Base-by-base conservation (phyloP, 2,329 filamentous ascomycete genomes). In the Capronia epimyces region DNA sequence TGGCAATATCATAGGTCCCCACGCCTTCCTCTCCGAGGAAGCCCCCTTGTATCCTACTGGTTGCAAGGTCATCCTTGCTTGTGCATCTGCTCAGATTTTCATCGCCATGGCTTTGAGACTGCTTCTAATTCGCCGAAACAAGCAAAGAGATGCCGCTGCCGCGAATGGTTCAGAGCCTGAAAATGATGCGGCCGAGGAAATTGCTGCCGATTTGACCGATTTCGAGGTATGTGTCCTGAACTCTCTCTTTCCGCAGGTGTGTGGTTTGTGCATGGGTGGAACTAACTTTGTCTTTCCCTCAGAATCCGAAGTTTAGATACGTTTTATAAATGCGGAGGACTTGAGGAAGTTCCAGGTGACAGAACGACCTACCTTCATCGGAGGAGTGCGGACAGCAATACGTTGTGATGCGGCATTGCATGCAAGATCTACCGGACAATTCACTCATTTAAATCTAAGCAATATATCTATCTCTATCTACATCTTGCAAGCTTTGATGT, bases 1-100 rank as follows among this genome's bases (percentile, higher is more conserved):
- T 15, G 34, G 34, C n/a, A 37, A 37, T 12, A 20, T 37, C 16
- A 37, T 37, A n/a, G 34, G 34, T 13, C 7, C 72, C 10, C 72
- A 74, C 56, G 64, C 71, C 1, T 75, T 75, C 57, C 68, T 69
- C 48, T 62, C 59, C 8, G 56, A 60, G 6, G 64, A 75, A 53
- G 70, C 71, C 4, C 72, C 72, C 8, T 62, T 62, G 3, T 67
- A 68, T 46, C 50, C 49, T 10, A 51, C 57, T 21, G 63, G 64
- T 6, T 59, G 62, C 53, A 59, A 63, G 8, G 57, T 55, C 24
- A 65, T 66, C 53, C 58, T 62, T 46, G 58, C 57, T 9, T 62
- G 55, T 16, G 47, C 62, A 21, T 50, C 49, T n/a, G 56, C 56
- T 18, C 50, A 63, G 43, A 62, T 60, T 27, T 52, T 62, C 21